Percentiles rank a stretch among this genome's conserved stretches.
phyloP scores from a whole-genome alignment of 108 stramenopile genomes.

The Mediolabrus comicus region DNA sequence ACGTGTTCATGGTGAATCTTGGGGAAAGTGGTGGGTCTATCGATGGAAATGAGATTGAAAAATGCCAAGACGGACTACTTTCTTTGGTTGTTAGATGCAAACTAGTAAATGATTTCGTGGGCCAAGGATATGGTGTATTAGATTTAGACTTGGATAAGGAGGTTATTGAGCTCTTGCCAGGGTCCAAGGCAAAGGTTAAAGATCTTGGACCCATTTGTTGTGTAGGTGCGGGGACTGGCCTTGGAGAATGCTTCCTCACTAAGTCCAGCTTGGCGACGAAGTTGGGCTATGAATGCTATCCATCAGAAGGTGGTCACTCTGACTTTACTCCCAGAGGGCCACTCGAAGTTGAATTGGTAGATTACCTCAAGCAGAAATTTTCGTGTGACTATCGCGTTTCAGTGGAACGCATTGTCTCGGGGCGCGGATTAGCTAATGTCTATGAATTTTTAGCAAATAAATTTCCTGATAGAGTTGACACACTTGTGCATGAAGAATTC shows the following conservation, averaged over 20 bases:
- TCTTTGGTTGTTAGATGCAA: slow-evolving; percentile 54
- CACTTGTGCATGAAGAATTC: slow-evolving; percentile 67
- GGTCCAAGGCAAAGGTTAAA: slow-evolving; percentile 52
- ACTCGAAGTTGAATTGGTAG: slow-evolving; percentile 72
- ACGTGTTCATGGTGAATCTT: slow-evolving; percentile 81
- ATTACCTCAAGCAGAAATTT: slow-evolving; percentile 73
- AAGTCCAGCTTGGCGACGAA: slow-evolving; percentile 41
- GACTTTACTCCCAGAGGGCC: slow-evolving; percentile 89
- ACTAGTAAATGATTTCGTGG: slow-evolving; percentile 97
- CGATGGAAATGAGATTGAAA: slow-evolving; percentile 71
- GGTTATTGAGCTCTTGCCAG: slow-evolving; percentile 58
- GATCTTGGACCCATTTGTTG: slow-evolving; percentile 83
- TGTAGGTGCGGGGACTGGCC: slow-evolving; percentile 96
- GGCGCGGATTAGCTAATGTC: slow-evolving; percentile 92
- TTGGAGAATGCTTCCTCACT: slow-evolving; percentile 94
- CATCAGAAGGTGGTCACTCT: slow-evolving; percentile 96
- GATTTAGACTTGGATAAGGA: slow-evolving; percentile 71
- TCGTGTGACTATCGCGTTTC: slow-evolving; percentile 70
- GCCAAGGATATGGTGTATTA: slow-evolving; percentile 93
- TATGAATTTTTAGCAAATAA: slow-evolving; percentile 93
- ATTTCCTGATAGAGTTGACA: slow-evolving; percentile 72
- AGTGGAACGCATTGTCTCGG: slow-evolving; percentile 94
- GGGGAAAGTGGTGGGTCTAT: slow-evolving; percentile 51
- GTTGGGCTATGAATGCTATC: slow-evolving; percentile 83
- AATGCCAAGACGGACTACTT: slow-evolving; percentile 30